Base-by-base conservation (phyloP, 2,329 filamentous ascomycete genomes). In the Microcyclosporella mali region DNA sequence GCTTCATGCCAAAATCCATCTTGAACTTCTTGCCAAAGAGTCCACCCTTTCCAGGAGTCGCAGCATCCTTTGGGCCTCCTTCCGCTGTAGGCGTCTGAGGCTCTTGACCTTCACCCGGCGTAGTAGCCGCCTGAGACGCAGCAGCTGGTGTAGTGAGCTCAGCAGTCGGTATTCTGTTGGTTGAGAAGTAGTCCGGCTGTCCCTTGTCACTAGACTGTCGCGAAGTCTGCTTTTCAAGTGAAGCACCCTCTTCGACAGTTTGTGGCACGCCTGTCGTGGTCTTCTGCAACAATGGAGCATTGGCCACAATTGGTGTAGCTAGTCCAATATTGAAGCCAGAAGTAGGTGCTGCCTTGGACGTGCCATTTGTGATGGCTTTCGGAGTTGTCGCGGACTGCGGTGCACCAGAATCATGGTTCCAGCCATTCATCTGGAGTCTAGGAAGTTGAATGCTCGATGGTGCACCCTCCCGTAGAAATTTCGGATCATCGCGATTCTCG, bases 21-120 rank as follows among this genome's bases (percentile, higher is more conserved):
- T 84, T 81, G 64, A 94, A 89, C 56, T 87, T 87, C 68, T 89
- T 92, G 33, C 84, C 81, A 61, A 94, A 94, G 4, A 87, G 70
- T 38, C 66, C 67, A 47, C 77, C 76, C 36, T 60, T 62, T 10
- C 57, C 57, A 2, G 59, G 54, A 3, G 59, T 61, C 8, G 31
- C 31, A n/a, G 29, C 49, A 16, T 62, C 59, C 50, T 85, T 85
- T 10, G 71, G 42, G 73, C 79, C 77, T 46, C 58, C 80, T 69
- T 63, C 84, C 4, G 59, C 41, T 59, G 65, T 61, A 8, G 59
- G 56, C 1, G 59, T 59, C 7, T 67, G 27, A 66, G 69, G 40
- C 64, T 61, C 58, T 19, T 54, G 51, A 11, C 33, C 39, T 16
- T 54, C 56, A n/a, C 51, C 50, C 4, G 63, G 63, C 6, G 63